Percentiles rank a stretch among this genome's conserved stretches.
phyloP scores from a whole-genome alignment of 2,329 filamentous ascomycete species.

The Colletotrichum somersetense region DNA sequence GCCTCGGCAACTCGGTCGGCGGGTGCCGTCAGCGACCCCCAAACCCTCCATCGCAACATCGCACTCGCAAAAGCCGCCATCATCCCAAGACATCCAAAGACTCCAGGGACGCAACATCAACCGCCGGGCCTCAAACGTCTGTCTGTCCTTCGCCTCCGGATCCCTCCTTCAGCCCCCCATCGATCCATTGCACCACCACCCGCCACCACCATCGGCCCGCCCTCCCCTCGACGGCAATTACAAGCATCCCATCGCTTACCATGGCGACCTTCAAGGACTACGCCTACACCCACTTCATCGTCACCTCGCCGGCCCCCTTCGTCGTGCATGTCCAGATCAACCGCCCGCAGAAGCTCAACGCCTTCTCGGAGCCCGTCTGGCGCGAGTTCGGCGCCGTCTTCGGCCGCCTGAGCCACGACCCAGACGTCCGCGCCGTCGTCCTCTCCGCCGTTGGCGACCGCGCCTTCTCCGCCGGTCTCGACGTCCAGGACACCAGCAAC shows the following conservation, averaged over 20 bases:
- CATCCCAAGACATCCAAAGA: background rate
- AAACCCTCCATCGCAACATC: slow-evolving; percentile 20
- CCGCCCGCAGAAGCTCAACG: slow-evolving; percentile 86
- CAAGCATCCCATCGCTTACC: slow-evolving; percentile 2
- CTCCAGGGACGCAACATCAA: background rate
- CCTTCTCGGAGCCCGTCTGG: slow-evolving; percentile 90
- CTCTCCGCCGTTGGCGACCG: slow-evolving; percentile 84
- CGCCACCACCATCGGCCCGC: background rate
- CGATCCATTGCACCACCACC: background rate
- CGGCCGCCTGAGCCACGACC: slow-evolving; percentile 76
- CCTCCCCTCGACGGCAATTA: background rate
- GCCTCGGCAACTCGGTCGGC: slow-evolving; percentile 39
- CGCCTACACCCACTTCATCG: slow-evolving; percentile 75
- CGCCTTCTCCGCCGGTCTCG: slow-evolving; percentile 88
- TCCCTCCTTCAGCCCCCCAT: background rate
- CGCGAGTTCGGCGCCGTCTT: slow-evolving; percentile 82
- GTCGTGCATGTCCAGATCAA: slow-evolving; percentile 96
- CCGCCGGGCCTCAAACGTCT: background rate
- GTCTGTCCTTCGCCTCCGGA: background rate
- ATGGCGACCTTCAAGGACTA: slow-evolving; percentile 49
- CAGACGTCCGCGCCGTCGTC: slow-evolving; percentile 80
- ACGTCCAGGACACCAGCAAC: slow-evolving; percentile 76
- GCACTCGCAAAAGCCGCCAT: slow-evolving; percentile 30
- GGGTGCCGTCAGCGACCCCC: background rate
- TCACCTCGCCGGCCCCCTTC: slow-evolving; percentile 77